These are phyloP conservation scores for Chaetomiaceae sp. DNA, from an alignment of 2,329 filamentous ascomycete species.

Conservation along the genomic window DNA sequence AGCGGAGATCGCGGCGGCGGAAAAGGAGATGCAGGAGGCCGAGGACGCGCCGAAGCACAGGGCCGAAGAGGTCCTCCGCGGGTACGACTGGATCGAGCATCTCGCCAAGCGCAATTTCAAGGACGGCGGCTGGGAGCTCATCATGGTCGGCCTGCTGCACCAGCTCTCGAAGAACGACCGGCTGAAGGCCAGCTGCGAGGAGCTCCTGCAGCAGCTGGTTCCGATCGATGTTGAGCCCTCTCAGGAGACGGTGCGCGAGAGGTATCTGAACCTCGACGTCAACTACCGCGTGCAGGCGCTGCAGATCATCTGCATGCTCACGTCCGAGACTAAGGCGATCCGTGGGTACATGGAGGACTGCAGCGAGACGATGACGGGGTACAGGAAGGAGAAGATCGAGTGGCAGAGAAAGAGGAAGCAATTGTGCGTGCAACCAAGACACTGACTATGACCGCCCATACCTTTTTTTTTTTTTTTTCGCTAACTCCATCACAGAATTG, in stretches of 20 bases:
- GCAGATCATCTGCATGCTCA: conserved; percentile 80
- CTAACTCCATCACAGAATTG: conserved; percentile 43
- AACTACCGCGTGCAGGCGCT: conserved; percentile 76
- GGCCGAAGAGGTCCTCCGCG: conserved; percentile 67
- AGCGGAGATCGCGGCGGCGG: conserved; percentile 51
- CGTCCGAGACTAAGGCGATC: conserved; percentile 77
- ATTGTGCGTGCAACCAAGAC: conserved; percentile 46
- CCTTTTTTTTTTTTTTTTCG: conserved; percentile 19
- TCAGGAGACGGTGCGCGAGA: conserved; percentile 62
- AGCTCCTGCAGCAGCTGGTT: conserved; percentile 72
- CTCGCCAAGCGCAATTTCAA: conserved; percentile 77
- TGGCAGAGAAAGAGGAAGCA: conserved; percentile 72
- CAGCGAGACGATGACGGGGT: conserved; percentile 87
- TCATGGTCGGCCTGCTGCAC: conserved; percentile 79
- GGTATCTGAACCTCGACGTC: conserved; percentile 72
- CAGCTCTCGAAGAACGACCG: conserved; percentile 73
- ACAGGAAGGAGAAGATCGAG: conserved; percentile 93
- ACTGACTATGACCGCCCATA: background rate
- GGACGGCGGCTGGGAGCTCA: conserved; percentile 85
- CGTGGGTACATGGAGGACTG: conserved; percentile 87
- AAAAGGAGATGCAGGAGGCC: conserved; percentile 41
- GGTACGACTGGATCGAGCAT: conserved; percentile 79
- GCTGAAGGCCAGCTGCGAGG: conserved; percentile 66
- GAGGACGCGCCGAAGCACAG: conserved; percentile 53
- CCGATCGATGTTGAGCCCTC: conserved; percentile 71